A percentile compares a stretch with the other conserved stretches of the same genome.
Evolutionary conservation across 768 basidiomycete species (phyloP).

Genomic region (Podaxis rugospora): DNA sequence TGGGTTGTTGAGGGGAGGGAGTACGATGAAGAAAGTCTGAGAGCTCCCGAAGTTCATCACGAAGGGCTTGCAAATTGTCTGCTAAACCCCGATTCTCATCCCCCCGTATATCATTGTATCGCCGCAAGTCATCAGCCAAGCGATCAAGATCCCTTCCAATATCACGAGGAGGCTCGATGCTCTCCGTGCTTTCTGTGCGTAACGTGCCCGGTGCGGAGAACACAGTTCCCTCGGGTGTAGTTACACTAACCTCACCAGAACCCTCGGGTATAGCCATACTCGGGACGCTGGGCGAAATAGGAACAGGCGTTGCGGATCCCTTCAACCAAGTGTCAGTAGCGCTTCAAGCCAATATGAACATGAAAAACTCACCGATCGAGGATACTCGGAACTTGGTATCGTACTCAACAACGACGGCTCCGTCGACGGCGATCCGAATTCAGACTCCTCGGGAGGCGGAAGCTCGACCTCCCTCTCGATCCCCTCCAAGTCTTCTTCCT

Average conservation of each 20-base stretch:
- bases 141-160: slow-evolving; percentile 43
- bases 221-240: slow-evolving; percentile 30
- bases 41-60: slow-evolving; percentile 63
- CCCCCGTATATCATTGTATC: slow-evolving; percentile 52
- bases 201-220: slow-evolving; percentile 20
- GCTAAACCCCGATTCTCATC: slow-evolving; percentile 61
- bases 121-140: slow-evolving; percentile 52
- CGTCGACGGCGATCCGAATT: slow-evolving; percentile 35
- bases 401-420: slow-evolving; percentile 56
- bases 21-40: slow-evolving; percentile 50
- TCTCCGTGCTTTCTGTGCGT: slow-evolving; percentile 32
- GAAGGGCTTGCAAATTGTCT: slow-evolving; percentile 65
- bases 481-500: slow-evolving; percentile 15
- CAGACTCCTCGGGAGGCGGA: slow-evolving; percentile 12
- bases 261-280: slow-evolving; percentile 25
- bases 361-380: slow-evolving; percentile 30
- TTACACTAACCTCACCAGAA: slow-evolving; percentile 32
- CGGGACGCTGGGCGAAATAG: slow-evolving; percentile 20
- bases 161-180: slow-evolving; percentile 40
- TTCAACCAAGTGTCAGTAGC: slow-evolving; percentile 8
- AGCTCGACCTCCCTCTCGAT: slow-evolving; percentile 10
- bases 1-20: slow-evolving; percentile 24
- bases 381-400: slow-evolving; percentile 17
- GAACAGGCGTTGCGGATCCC: slow-evolving; percentile 17
- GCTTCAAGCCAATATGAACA: not conserved